Conservation (phyloP, 1,139 yeast species). For the Kurtzmaniella natalensis region DNA sequence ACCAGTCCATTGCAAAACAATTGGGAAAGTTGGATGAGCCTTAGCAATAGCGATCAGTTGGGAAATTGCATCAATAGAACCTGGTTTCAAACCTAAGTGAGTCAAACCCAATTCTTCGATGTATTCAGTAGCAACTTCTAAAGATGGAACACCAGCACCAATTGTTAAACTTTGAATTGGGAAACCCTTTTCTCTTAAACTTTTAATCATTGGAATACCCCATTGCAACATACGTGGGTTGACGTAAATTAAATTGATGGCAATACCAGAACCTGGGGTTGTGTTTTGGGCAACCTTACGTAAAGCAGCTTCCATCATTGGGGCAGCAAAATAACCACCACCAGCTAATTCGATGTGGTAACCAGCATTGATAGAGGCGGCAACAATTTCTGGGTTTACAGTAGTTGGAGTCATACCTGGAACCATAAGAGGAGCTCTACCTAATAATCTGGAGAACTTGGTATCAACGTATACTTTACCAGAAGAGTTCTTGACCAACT, state of each 20-base stretch:
- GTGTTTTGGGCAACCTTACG: constrained; percentile 61
- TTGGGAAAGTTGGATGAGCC: constrained; percentile 94
- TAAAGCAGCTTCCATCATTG: constrained; percentile 68
- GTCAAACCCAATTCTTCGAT: constrained; percentile 89
- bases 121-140: constrained; percentile 96
- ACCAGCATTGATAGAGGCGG: constrained; percentile 93
- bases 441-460: constrained; percentile 85
- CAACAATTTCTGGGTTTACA: constrained; percentile 87
- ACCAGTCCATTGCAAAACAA: constrained; percentile 98
- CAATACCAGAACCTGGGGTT: constrained; percentile 84
- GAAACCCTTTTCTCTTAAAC: constrained; percentile 84
- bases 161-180: constrained; percentile 95
- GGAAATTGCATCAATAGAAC: constrained; percentile 88
- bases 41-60: constrained; percentile 88
- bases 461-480: constrained; percentile 88
- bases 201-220: constrained; percentile 95
- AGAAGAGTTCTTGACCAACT: constrained; percentile 62
- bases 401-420: constrained; percentile 99
- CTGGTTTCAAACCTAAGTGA: constrained; percentile 95
- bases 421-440: constrained; percentile 94
- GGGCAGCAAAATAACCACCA: constrained; percentile 90
- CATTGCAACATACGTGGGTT: constrained; percentile 97
- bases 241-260: constrained; percentile 89
- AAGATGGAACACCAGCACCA: constrained; percentile 99
- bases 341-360: constrained; percentile 97